Percentiles rank a stretch among this genome's conserved stretches.
These are phyloP conservation scores for Aphanocladium album DNA, from an alignment of 2,329 filamentous ascomycete genomes.

Conservation along the genomic window DNA sequence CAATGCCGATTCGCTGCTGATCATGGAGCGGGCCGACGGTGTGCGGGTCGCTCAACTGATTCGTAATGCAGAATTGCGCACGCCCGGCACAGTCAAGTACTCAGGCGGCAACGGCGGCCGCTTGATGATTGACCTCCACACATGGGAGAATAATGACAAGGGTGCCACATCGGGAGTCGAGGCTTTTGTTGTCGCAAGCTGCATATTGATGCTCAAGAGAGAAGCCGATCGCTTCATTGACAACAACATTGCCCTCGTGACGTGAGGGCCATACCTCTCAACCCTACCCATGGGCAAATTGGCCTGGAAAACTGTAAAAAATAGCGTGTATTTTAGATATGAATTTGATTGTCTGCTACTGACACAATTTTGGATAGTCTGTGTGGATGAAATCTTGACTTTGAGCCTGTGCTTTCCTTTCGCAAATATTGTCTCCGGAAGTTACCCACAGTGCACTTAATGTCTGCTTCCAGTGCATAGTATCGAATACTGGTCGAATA, in stretches of 20 bases:
- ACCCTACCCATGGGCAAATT: too few species aligned
- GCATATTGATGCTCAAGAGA: constrained; percentile 21
- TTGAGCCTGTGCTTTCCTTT: too few species aligned
- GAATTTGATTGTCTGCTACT: too few species aligned
- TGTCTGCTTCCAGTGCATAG: too few species aligned
- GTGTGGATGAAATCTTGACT: too few species aligned
- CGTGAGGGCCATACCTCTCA: neutral
- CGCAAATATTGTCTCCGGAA: too few species aligned
- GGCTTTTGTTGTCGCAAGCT: constrained; percentile 20
- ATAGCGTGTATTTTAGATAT: neutral
- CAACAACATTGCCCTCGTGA: constrained; percentile 17
- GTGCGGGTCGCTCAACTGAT: constrained; percentile 17
- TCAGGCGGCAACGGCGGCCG: constrained; percentile 21
- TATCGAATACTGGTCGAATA: too few species aligned
- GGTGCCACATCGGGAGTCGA: constrained; percentile 12
- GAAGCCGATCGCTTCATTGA: constrained; percentile 20
- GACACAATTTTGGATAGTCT: too few species aligned
- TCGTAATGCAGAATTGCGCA: constrained; percentile 19
- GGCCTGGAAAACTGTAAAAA: neutral
- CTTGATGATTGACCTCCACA: constrained; percentile 19
- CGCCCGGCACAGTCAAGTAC: constrained; percentile 15
- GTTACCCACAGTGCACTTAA: too few species aligned
- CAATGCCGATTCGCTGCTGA: constrained; percentile 17
- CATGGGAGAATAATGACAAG: constrained; percentile 16
- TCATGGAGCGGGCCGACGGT: constrained; percentile 15